Evolutionary conservation across 176 grass and related monocot species (phyloP), one percentile per base, ranked within the genome.

Genomic region (Bolboschoenus planiculmis): DNA sequence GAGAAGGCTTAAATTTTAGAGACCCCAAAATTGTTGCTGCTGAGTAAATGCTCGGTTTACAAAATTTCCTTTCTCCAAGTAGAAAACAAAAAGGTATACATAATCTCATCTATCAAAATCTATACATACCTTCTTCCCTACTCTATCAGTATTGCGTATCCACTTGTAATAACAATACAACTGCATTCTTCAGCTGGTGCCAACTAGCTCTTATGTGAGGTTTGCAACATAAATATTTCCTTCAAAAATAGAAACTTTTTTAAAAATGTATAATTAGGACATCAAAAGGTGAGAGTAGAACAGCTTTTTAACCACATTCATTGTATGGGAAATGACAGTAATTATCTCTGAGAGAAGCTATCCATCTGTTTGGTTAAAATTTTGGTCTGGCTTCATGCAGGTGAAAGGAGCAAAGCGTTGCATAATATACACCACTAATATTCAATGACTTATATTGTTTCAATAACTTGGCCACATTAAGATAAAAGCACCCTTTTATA

Each of bases 91-190:
- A 77, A 20, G 4, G 42, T 53, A 53, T 77, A 77, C 14, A 53
- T 77, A 31, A 77, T 53, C 24, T 77, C 23, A 77, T 77, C 72
- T 77, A 77, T 53, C 72, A 20, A 77, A 77, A 77, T 31, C 46
- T 77, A 44, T 77, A 77, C 72, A 77, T 59, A 50, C 72, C 72
- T 23, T 14, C 26, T 77, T 48, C 23, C 46, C 27, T 51, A 77
- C 46, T 74, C 23, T 35, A 40, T 21, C 65, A 42, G 27, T n/a
- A n/a, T n/a, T n/a, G n/a, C n/a, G n/a, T n/a, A 48, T 77, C 44
- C 72, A 76, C 44, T 76, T 76, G 5, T 51, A 76, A 73, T n/a
- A 35, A 27, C 3, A 37, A 67, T 50, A 23, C 21, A 76, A 20
- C 72, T 53, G 72, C 27, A 18, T 53, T 30, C 72, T 77, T 77